Conservation (phyloP, 2,329 filamentous ascomycete species). For the Escovopsis sp. region DNA sequence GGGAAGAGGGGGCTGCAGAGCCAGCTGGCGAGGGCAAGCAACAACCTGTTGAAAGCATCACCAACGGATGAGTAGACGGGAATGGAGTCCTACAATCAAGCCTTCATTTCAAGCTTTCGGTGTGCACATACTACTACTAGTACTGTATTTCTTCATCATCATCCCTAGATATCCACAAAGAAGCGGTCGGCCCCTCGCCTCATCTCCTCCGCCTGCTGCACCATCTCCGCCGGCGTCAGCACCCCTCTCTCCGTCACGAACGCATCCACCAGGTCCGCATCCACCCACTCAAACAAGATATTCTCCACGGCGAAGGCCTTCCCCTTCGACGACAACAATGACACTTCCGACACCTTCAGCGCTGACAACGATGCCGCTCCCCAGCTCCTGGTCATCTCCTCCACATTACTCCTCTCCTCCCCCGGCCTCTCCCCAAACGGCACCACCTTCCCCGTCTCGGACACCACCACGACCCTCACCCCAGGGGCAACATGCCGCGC, state of each 20-base stretch:
- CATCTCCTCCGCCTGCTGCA: constrained; percentile 21
- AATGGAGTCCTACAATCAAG: no score
- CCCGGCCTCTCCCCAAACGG: constrained; percentile 27
- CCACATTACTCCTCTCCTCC: constrained; percentile 31
- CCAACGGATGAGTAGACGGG: no score
- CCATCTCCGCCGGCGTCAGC: constrained; percentile 24
- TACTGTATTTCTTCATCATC: no score
- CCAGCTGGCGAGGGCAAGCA: constrained; percentile 29
- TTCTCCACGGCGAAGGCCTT: constrained; percentile 24
- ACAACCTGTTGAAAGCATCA: background rate
- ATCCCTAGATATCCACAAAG: constrained; percentile 25
- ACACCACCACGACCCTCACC: constrained; percentile 37
- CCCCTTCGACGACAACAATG: no score
- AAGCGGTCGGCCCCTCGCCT: constrained; percentile 21
- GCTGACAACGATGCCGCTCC: constrained; percentile 6
- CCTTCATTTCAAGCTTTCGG: no score
- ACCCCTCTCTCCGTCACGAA: constrained; percentile 41
- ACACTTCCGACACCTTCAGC: background rate
- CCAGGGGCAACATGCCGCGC: constrained; percentile 31
- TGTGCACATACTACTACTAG: no score
- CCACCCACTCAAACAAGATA: constrained; percentile 47
- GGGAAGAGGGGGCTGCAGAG: constrained; percentile 49
- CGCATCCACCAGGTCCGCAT: constrained; percentile 30
- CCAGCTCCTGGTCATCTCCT: constrained; percentile 37
- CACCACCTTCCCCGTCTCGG: constrained; percentile 44